These are phyloP conservation scores for Paraphoma sp. DNA, from an alignment of 2,329 filamentous ascomycete genomes.

Conservation along the genomic window DNA sequence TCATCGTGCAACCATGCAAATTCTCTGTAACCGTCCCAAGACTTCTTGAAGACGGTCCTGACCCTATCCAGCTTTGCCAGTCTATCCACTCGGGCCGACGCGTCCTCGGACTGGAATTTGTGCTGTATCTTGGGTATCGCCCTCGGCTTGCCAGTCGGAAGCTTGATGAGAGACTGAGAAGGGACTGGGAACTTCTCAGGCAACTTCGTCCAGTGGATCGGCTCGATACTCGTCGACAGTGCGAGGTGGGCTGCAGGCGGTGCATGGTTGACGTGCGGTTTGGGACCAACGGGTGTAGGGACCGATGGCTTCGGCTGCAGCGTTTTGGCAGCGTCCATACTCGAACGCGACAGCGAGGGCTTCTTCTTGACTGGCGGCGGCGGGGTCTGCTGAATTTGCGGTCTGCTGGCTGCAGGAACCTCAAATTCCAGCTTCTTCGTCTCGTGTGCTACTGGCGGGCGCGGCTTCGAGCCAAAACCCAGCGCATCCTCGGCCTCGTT, in stretches of 20 bases:
- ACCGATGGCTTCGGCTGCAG: constrained; percentile 22
- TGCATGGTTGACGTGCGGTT: constrained; percentile 18
- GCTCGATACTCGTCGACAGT: constrained; percentile 22
- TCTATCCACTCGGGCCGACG: constrained; percentile 60
- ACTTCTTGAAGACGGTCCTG: constrained; percentile 75
- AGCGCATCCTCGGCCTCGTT: constrained; percentile 20
- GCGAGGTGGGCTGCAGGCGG: constrained; percentile 28
- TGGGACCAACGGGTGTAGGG: constrained; percentile 17
- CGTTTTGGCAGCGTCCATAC: constrained; percentile 14
- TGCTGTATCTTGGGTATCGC: constrained; percentile 79
- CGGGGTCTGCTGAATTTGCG: constrained; percentile 31
- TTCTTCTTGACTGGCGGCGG: constrained; percentile 37
- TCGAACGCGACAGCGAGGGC: constrained; percentile 15
- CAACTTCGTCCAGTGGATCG: constrained; percentile 75
- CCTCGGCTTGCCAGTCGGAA: constrained; percentile 76
- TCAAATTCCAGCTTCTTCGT: constrained; percentile 40
- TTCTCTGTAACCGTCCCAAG: constrained; percentile 82
- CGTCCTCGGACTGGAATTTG: constrained; percentile 70
- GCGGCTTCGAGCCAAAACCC: constrained; percentile 25
- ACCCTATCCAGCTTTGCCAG: constrained; percentile 70
- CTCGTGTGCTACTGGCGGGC: constrained; percentile 37
- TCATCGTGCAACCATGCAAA: constrained; percentile 89
- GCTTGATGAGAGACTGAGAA: constrained; percentile 70
- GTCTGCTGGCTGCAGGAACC: constrained; percentile 37
- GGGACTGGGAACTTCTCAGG: constrained; percentile 80